Percentiles rank a stretch among this genome's conserved stretches.
Conservation (phyloP, 768 basidiomycete genomes). For the Tulasnella sp. region DNA sequence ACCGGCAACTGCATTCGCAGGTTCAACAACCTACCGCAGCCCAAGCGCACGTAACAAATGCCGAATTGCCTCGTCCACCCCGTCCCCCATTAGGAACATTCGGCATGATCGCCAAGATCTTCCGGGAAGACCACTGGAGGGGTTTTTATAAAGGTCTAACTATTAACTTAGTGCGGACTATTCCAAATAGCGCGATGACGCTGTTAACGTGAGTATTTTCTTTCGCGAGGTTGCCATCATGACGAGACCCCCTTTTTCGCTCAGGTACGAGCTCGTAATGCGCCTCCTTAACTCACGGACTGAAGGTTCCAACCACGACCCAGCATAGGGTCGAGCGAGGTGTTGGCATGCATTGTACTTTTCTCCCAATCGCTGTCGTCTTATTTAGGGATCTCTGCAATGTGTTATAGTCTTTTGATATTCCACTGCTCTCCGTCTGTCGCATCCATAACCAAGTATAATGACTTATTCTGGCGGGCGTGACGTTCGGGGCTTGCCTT, state of each 20-base stretch:
- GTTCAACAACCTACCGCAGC: not conserved
- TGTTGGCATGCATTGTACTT: too few species aligned
- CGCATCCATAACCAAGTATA: too few species aligned
- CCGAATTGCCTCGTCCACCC: slow-evolving; percentile 27
- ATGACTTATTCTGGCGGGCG: too few species aligned
- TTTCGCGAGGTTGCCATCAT: slow-evolving; percentile 16
- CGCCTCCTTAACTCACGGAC: slow-evolving; percentile 20
- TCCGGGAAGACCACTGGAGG: slow-evolving; percentile 66
- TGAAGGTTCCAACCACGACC: too few species aligned
- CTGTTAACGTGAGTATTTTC: slow-evolving; percentile 65
- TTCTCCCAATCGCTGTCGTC: too few species aligned
- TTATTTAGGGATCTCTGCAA: too few species aligned
- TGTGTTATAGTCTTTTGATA: too few species aligned
- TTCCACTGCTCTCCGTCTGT: too few species aligned
- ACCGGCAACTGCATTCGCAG: slow-evolving; percentile 27
- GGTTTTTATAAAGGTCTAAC: slow-evolving; percentile 87
- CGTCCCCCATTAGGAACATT: slow-evolving; percentile 62
- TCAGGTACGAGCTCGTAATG: slow-evolving; percentile 36
- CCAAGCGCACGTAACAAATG: not conserved
- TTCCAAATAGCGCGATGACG: slow-evolving; percentile 92
- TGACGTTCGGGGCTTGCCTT: too few species aligned
- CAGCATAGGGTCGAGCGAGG: too few species aligned
- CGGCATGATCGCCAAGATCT: slow-evolving; percentile 26
- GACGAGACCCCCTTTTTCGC: not conserved
- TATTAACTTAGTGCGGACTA: slow-evolving; percentile 88